Base-by-base conservation (phyloP, 2,329 filamentous ascomycete genomes). In the Colletotrichum sp. region DNA sequence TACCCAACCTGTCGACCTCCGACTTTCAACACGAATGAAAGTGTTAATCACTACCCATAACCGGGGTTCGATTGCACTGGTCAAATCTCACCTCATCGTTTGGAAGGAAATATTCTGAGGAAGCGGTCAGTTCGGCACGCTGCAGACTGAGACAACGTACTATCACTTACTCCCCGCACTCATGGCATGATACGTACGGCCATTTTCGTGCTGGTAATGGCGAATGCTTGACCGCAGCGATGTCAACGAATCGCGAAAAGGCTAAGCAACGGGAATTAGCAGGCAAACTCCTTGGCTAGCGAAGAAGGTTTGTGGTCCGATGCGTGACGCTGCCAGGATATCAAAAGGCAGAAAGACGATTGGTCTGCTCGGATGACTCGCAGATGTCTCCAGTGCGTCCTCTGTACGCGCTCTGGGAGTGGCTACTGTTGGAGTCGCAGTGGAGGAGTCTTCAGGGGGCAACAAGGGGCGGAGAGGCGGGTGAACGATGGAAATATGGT, bases 201-300 rank as follows among this genome's bases (percentile, higher is more conserved):
- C 84, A 74, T 86, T 84, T 68, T 86, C 85, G n/a, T 81, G 78
- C 4, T 84, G 82, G 76, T 83, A 83, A n/a, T 81, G 77, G 32
- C 82, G 72, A 49, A 86, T 84, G 69, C 84, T 86, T 0, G 84
- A 85, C 44, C 71, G 32, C 30, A 73, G 28, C 18, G 64, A 69
- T 16, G 65, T 69, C n/a, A 72, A n/a, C 15, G 65, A 63, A n/a
- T 73, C 65, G 6, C 69, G 69, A 8, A 55, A 55, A 21, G 71
- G 65, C 65, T 73, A 18, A 12, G 18, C 21, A 26, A 10, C n/a
- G 30, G 8, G 9, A 21, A 34, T 67, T 15, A 60, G 34, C n/a
- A 64, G 13, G n/a, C 3, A 15, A 64, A 26, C n/a, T 16, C 24
- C 21, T 18, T 26, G 13, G n/a, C 60, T 32, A 64, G 12, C 32